These are phyloP conservation scores for Tardiomyces depauwii DNA, from an alignment of 1,139 yeast genomes.

Conservation along the genomic window DNA sequence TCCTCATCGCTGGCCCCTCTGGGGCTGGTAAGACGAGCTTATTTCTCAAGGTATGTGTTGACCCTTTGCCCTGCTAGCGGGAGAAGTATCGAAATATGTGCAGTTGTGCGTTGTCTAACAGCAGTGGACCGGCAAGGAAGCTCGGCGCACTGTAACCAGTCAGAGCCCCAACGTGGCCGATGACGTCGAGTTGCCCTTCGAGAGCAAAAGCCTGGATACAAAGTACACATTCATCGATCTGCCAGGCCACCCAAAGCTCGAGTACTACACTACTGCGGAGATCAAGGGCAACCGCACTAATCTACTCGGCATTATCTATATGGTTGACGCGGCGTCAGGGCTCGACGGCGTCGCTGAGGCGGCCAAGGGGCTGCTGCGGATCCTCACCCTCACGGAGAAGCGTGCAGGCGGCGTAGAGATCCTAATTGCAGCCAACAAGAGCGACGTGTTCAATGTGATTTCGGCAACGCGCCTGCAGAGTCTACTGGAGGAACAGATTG, in stretches of 20 bases:
- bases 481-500: constrained; percentile 54
- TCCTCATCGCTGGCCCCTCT: constrained; percentile 62
- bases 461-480: constrained; percentile 51
- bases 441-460: constrained; percentile 72
- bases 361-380: constrained; percentile 21
- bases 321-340: constrained; percentile 37
- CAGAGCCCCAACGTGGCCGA: constrained; percentile 32
- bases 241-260: constrained; percentile 78
- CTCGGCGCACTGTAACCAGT: constrained; percentile 34
- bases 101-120: no score
- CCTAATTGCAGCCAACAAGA: constrained; percentile 70
- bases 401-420: constrained; percentile 46
- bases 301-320: constrained; percentile 52
- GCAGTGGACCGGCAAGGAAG: constrained; percentile 19
- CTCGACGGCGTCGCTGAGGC: constrained; percentile 19
- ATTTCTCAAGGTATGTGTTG: constrained; percentile 23
- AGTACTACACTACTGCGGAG: constrained; percentile 21
- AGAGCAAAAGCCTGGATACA: constrained; percentile 14
- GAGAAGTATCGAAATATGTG: no score
- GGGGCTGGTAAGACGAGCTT: constrained; percentile 69
- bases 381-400: constrained; percentile 23
- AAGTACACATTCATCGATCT: constrained; percentile 50
- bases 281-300: constrained; percentile 25
- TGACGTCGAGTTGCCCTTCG: constrained; percentile 28
- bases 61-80: neutral